phyloP scores from a whole-genome alignment of 495 filamentous ascomycete genomes.

The Neurospora terricola region DNA sequence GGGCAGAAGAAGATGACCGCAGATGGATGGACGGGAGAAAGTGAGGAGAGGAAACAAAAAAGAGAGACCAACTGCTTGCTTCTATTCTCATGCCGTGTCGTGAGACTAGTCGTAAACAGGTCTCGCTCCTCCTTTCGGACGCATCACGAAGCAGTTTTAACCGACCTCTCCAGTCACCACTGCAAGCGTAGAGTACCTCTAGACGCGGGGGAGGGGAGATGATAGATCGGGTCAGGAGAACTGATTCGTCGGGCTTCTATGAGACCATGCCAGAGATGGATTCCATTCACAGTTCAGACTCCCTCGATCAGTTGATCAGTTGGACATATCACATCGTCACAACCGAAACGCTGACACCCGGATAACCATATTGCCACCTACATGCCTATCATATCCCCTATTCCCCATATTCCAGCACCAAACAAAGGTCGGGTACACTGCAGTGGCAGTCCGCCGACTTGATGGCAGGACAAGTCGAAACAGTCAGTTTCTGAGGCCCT shows the following conservation, averaged over 20 bases:
- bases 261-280: not conserved
- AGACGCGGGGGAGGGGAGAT: not conserved
- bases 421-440: not conserved
- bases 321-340: not conserved
- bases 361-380: not conserved
- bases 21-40: not conserved
- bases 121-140: not conserved
- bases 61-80: not conserved
- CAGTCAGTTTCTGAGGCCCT: not conserved
- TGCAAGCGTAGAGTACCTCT: not conserved
- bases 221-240: not conserved
- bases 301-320: not conserved
- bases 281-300: not conserved
- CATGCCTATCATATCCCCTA: not conserved
- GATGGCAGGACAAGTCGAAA: not conserved
- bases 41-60: too few relatives aligned
- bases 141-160: not conserved
- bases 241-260: not conserved
- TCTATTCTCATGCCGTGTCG: not conserved
- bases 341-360: not conserved
- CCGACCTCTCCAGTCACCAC: not conserved
- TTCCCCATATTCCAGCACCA: not conserved
- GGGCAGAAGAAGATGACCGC: not conserved
- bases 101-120: not conserved
- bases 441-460: not conserved